Evolutionary conservation across 1,284 basidiomycete species (phyloP).

Genomic region (Tilletia indica): DNA sequence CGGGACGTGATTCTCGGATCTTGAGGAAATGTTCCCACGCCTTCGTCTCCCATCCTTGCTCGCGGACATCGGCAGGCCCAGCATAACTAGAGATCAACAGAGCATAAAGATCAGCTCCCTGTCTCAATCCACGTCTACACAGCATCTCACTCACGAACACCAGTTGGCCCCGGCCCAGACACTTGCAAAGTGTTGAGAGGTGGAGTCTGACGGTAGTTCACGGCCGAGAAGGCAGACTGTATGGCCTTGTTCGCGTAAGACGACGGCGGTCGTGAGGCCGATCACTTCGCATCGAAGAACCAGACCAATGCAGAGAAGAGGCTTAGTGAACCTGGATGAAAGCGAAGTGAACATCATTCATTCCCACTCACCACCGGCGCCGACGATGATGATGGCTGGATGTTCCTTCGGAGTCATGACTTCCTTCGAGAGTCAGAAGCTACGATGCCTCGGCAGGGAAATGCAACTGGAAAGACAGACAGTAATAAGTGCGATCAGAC

Average conservation of each 20-base stretch:
- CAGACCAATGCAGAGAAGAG: background rate
- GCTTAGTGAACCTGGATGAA: background rate
- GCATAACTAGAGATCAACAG: background rate
- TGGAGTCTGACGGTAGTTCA: conserved; percentile 67
- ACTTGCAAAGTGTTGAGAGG: conserved; percentile 66
- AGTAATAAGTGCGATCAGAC: background rate
- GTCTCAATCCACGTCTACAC: conserved; percentile 23
- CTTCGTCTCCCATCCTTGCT: conserved; percentile 55
- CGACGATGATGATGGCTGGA: conserved; percentile 30
- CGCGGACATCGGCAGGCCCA: conserved; percentile 58
- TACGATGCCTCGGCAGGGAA: background rate
- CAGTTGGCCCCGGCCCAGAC: conserved; percentile 75
- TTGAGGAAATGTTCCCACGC: conserved; percentile 32
- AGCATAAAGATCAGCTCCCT: background rate
- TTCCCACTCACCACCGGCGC: conserved; percentile 38
- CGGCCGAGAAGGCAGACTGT: conserved; percentile 66
- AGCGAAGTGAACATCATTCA: too few species aligned
- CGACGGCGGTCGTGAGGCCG: conserved; percentile 59
- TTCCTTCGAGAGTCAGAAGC: background rate
- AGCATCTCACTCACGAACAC: conserved; percentile 62
- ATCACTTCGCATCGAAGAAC: conserved; percentile 53
- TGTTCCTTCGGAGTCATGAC: background rate
- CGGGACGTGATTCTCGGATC: conserved; percentile 57
- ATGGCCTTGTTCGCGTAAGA: conserved; percentile 58
- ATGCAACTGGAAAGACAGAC: background rate